Percentiles rank a stretch among this genome's conserved stretches.
Conservation (phyloP, 2,329 filamentous ascomycete species). For the Parastagonospora nodorum region DNA sequence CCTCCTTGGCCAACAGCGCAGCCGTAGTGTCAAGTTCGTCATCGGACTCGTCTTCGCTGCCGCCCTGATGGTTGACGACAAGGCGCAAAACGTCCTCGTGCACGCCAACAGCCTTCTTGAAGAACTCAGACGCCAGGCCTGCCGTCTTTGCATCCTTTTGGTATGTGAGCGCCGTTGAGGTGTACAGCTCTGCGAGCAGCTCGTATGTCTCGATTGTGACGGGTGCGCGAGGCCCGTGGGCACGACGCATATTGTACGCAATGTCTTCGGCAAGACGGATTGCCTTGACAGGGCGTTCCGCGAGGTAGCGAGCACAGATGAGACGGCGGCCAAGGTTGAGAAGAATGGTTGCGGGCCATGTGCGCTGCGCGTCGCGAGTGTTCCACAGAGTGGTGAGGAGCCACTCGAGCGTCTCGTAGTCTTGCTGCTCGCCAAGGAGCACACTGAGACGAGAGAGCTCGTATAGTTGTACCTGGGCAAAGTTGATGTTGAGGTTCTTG, state of each 20-base stretch:
- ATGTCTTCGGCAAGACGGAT: conserved; percentile 58
- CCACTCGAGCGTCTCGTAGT: conserved; percentile 51
- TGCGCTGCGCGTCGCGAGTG: conserved; percentile 39
- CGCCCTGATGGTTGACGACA: conserved; percentile 27
- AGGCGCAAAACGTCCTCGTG: conserved; percentile 43
- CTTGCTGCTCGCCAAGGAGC: conserved; percentile 52
- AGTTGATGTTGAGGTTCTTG: conserved; percentile 49
- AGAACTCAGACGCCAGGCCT: conserved; percentile 44
- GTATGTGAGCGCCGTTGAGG: conserved; percentile 45
- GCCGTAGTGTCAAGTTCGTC: conserved; percentile 45
- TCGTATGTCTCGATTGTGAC: conserved; percentile 57
- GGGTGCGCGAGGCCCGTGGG: conserved; percentile 55
- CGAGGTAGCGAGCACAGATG: conserved; percentile 58
- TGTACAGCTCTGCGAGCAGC: conserved; percentile 57
- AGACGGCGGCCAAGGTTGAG: conserved; percentile 60
- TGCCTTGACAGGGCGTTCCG: conserved; percentile 49
- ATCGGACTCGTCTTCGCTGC: conserved; percentile 29
- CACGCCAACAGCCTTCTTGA: conserved; percentile 43
- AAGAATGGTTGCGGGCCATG: conserved; percentile 47
- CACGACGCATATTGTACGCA: conserved; percentile 60
- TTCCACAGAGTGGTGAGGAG: conserved; percentile 46
- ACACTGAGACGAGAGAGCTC: conserved; percentile 51
- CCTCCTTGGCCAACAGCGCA: conserved; percentile 42
- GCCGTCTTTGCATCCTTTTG: conserved; percentile 45
- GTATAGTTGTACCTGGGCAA: conserved; percentile 48